A percentile compares a stretch with the other conserved stretches of the same genome.
phyloP scores from a whole-genome alignment of 1,284 basidiomycete species.

The Cutaneotrichosporon mucoides region DNA sequence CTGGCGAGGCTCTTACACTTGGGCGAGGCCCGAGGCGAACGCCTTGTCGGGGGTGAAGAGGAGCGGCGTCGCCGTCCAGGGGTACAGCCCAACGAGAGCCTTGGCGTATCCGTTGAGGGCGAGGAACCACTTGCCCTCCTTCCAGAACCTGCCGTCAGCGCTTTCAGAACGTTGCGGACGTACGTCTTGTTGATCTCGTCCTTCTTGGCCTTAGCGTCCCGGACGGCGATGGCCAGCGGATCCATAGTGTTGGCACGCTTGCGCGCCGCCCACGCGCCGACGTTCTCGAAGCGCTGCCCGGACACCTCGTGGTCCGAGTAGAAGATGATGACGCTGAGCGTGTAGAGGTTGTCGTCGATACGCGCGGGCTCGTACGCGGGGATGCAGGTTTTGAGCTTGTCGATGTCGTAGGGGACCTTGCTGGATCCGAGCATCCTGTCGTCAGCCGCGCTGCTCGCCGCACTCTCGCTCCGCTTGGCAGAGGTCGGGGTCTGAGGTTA shows the following conservation, averaged over 20 bases:
- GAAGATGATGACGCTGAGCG: not conserved
- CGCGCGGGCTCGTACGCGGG: not conserved
- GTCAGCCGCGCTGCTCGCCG: not conserved
- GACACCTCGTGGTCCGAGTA: too few relatives aligned
- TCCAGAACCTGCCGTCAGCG: too few relatives aligned
- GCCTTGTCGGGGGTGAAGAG: slow-evolving; percentile 1
- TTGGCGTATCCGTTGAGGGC: too few relatives aligned
- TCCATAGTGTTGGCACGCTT: too few relatives aligned
- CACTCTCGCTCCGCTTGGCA: not conserved
- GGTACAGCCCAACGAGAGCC: not conserved
- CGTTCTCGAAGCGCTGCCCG: too few relatives aligned
- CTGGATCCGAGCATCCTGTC: not conserved
- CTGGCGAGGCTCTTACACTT: not conserved
- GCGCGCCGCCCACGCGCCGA: too few relatives aligned
- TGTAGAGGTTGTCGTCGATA: not conserved
- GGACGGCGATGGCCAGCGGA: too few relatives aligned
- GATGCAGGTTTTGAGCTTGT: not conserved
- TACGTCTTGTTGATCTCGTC: too few relatives aligned
- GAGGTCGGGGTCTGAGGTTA: too few relatives aligned
- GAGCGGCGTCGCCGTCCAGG: slow-evolving; percentile 1
- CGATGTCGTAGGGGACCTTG: not conserved
- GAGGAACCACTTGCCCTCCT: too few relatives aligned
- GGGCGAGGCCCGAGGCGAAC: not conserved
- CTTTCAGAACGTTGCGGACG: too few relatives aligned
- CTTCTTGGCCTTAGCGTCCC: too few relatives aligned